Base-by-base conservation (phyloP, 352 stramenopile species). In the Globisporangium paddicum region DNA sequence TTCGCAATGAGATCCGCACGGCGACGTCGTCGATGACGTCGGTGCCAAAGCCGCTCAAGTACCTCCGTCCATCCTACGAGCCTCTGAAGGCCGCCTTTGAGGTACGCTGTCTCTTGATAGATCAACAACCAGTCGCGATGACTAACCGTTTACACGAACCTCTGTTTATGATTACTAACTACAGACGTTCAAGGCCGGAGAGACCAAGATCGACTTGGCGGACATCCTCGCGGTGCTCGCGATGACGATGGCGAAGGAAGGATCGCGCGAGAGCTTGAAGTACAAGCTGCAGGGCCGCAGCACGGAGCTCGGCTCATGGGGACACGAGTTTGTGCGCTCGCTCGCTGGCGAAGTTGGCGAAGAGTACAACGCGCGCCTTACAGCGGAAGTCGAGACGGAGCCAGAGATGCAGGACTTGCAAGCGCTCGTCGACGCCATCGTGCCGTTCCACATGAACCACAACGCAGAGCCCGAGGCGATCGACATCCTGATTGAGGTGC, bases 11-110 rank as follows among this genome's bases (percentile, higher is more conserved):
- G 79, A 98, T 99, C 60, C 86, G 94, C 44, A 97, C 87, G 34
- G 90, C 97, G 23, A 99, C 97, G 58, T 97, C 92, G 14, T 98
- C 93, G 44, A 99, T 99, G 97, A 99, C 97, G 51, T 98, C 90
- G 23, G 98, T 99, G 32, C 98, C 98, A 10, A 99, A 99, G 85
- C 98, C 98, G 34, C 83, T 99, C 44, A 99, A 99, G 86, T 99
- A 99, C 67, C 72, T 99, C 55, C 81, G 93, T 0, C 96, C 97
- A 8, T 96, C 98, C 56, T 99, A 99, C 77, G 88, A 89, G 26
- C 63, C 74, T 21, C 77, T 99, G 14, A 99, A 98, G 78, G 71
- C 68, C 0, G 73, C 80, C 13, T 90, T 84, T 45, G 74, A 86
- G 63, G 76, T 50, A 10, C 10, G 13, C 25, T 37, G 28, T 10